Percentiles rank a stretch among this genome's conserved stretches.
phyloP scores from a whole-genome alignment of 495 filamentous ascomycete genomes.

The Xylaria nigripes region DNA sequence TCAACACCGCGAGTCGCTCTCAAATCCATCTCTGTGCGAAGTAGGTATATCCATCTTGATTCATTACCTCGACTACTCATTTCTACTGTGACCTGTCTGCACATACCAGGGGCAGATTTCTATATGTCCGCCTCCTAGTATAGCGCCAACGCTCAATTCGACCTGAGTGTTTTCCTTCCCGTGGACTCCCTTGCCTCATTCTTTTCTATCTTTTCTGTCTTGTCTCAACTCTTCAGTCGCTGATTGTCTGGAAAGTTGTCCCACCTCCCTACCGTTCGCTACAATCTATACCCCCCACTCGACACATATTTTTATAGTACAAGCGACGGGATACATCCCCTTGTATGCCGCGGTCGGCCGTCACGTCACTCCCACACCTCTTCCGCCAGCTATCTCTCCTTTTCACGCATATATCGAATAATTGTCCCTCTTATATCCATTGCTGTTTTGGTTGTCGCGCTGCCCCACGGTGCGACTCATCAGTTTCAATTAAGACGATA shows the following conservation, averaged over 20 bases:
- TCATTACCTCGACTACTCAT: neutral
- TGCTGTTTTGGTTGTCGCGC: neutral
- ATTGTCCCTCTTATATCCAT: neutral
- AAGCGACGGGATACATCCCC: neutral
- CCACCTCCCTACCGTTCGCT: neutral
- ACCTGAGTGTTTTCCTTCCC: neutral
- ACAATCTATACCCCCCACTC: neutral
- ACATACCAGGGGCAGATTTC: neutral
- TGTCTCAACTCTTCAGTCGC: neutral
- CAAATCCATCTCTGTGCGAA: too few species aligned
- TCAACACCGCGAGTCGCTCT: too few species aligned
- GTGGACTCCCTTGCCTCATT: neutral
- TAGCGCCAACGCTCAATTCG: neutral
- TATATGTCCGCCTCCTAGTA: neutral
- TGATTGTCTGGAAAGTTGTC: neutral
- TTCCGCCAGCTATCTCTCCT: neutral
- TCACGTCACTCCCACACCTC: neutral
- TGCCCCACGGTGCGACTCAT: neutral
- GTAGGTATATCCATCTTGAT: too few species aligned
- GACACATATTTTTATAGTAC: neutral
- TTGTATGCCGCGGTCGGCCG: constrained; percentile 8
- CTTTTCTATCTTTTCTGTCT: neutral
- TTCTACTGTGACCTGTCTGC: neutral
- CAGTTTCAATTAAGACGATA: neutral
- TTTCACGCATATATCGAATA: neutral